These are phyloP conservation scores for Juglanconis sp. DNA, from an alignment of 2,329 filamentous ascomycete genomes.

Conservation along the genomic window DNA sequence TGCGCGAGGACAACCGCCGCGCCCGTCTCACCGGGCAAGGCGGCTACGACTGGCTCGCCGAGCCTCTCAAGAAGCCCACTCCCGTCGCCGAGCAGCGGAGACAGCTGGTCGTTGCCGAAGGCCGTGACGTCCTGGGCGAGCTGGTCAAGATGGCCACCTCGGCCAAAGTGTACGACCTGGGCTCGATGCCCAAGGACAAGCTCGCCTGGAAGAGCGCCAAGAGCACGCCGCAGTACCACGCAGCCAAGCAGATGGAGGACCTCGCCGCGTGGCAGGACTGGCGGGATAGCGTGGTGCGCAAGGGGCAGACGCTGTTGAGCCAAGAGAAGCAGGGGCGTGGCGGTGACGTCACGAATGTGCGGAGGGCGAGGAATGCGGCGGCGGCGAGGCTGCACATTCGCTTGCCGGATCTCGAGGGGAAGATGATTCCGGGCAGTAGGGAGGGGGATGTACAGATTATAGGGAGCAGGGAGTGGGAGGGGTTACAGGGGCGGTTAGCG, in stretches of 20 bases:
- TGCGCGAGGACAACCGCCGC: conserved; percentile 64
- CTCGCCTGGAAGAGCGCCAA: conserved; percentile 64
- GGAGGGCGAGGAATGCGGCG: conserved; percentile 29
- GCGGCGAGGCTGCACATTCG: conserved; percentile 49
- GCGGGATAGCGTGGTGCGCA: conserved; percentile 53
- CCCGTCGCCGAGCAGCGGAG: conserved; percentile 46
- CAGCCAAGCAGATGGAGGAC: conserved; percentile 63
- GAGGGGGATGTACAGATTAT: conserved; percentile 47
- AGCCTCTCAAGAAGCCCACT: conserved; percentile 52
- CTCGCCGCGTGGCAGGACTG: conserved; percentile 60
- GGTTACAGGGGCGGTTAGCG: conserved; percentile 43
- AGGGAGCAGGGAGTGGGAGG: conserved; percentile 54
- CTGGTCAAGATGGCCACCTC: conserved; percentile 59
- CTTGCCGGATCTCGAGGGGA: conserved; percentile 45
- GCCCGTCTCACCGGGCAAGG: conserved; percentile 56
- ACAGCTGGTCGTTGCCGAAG: conserved; percentile 56
- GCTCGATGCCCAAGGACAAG: conserved; percentile 53
- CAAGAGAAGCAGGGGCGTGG: conserved; percentile 20
- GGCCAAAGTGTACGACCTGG: conserved; percentile 59
- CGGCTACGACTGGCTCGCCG: conserved; percentile 59
- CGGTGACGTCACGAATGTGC: conserved; percentile 25
- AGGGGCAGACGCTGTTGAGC: conserved; percentile 40
- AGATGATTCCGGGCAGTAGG: conserved; percentile 34
- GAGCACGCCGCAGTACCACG: conserved; percentile 63
- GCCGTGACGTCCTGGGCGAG: conserved; percentile 61